Percentiles rank a stretch among this genome's conserved stretches.
phyloP scores from a whole-genome alignment of 2,329 filamentous ascomycete species.

The Phialocephala subalpina region DNA sequence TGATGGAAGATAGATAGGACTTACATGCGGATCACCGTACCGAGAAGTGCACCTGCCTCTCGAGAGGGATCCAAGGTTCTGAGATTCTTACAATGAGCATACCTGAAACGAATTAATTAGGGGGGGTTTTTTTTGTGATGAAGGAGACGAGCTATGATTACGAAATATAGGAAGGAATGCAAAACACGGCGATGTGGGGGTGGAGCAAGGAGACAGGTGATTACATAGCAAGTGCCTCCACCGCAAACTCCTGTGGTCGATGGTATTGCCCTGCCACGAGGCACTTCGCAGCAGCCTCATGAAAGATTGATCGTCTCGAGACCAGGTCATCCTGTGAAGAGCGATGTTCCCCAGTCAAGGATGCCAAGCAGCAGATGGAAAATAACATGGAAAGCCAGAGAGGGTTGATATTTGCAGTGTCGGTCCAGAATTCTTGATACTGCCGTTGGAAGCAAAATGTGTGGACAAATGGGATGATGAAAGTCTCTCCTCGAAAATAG shows the following conservation, averaged over 20 bases:
- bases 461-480: constrained; percentile 35
- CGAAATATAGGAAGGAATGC: no score
- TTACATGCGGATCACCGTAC: constrained; percentile 36
- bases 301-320: constrained; percentile 12
- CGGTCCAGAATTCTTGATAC: constrained; percentile 35
- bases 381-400: constrained; percentile 40
- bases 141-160: no score
- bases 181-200: no score
- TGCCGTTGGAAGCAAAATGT: constrained; percentile 35
- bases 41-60: constrained; percentile 38
- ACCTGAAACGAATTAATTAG: no score
- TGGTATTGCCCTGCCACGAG: constrained; percentile 38
- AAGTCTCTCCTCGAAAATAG: constrained; percentile 32
- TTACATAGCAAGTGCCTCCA: constrained; percentile 36
- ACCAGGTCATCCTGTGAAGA: not conserved
- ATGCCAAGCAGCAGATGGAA: constrained; percentile 33
- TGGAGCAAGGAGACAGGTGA: not conserved
- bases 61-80: constrained; percentile 38
- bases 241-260: constrained; percentile 33
- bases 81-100: constrained; percentile 38
- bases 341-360: constrained; percentile 17
- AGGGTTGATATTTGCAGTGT: constrained; percentile 23
- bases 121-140: no score
- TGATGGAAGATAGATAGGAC: no score
- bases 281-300: constrained; percentile 34